Evolutionary conservation across 2,329 filamentous ascomycete genomes (phyloP), one percentile per base, ranked within the genome.

Genomic region (Talaromyces albobiverticillius): DNA sequence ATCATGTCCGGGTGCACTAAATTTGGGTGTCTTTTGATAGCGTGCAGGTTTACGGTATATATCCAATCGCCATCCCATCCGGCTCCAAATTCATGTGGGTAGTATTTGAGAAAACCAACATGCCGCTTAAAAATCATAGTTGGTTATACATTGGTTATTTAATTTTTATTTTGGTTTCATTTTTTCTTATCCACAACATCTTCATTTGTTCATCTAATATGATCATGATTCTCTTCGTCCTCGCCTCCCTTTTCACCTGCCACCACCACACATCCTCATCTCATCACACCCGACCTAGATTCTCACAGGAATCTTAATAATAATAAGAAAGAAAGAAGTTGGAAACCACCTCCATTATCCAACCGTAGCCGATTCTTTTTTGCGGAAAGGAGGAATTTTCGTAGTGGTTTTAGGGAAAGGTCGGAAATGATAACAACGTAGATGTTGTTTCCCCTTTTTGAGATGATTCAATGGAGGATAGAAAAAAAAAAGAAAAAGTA

Each of bases 391-490:
- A 36, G 32, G 9, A 36, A 3, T n/a, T n/a, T 16, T 16, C n/a
- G 16, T 16, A 6, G 32, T 16, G 16, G n/a, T 3, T 36, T 16
- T 36, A 62, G 56, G 60, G 57, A 22, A 20, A 41, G 13, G 25
- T 50, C 47, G 47, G 36, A 40, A 9, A 31, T 4, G 34, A 23
- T 8, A 36, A 41, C n/a, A n/a, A n/a, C n/a, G n/a, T n/a, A n/a
- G n/a, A n/a, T n/a, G n/a, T n/a, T n/a, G n/a, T n/a, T n/a, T n/a
- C n/a, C n/a, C n/a, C n/a, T 22, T 40, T 22, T 16, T 16, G 18
- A 20, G 18, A 31, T 49, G 25, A 45, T 25, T 23, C 14, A 25
- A 31, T 11, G 8, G 11, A n/a, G 61, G 62, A 60, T 60, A n/a
- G 16, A 38, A n/a, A 14, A 48, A 59, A 20, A 6, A 16, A 10